Conservation (phyloP, 225 moss, liverwort and hornwort species). For the Straminergon stramineum region DNA sequence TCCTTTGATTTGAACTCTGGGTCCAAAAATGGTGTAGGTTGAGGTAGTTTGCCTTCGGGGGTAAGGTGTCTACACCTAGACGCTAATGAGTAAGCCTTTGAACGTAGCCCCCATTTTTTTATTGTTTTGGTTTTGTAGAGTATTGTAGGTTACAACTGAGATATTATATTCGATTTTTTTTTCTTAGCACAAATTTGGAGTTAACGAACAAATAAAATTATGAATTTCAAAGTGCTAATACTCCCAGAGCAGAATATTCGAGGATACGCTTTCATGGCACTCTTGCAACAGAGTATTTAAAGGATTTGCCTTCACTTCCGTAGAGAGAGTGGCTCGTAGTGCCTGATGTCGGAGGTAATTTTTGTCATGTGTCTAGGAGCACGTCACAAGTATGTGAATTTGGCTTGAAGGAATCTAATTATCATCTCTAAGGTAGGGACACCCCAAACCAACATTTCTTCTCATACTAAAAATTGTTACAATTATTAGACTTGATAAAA, state of each 20-base stretch:
- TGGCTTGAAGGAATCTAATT: background rate
- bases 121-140: background rate
- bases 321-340: background rate
- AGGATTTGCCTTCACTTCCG: background rate
- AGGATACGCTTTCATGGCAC: background rate
- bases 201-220: too few relatives aligned
- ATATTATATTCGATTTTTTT: background rate
- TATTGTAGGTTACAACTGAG: background rate
- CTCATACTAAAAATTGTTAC: rapidly evolving
- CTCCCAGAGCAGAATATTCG: background rate
- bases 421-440: background rate
- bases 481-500: background rate
- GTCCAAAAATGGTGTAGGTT: background rate
- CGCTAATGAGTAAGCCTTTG: background rate
- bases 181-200: background rate
- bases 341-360: background rate
- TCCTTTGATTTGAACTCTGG: background rate
- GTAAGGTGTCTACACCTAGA: background rate
- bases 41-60: background rate
- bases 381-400: background rate
- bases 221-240: background rate
- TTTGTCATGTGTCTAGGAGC: background rate
- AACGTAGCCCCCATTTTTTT: background rate
- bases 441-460: background rate
- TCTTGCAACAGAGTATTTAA: background rate